phyloP scores from a whole-genome alignment of 176 grass and related monocot species.

The Aegilops bicornis region DNA sequence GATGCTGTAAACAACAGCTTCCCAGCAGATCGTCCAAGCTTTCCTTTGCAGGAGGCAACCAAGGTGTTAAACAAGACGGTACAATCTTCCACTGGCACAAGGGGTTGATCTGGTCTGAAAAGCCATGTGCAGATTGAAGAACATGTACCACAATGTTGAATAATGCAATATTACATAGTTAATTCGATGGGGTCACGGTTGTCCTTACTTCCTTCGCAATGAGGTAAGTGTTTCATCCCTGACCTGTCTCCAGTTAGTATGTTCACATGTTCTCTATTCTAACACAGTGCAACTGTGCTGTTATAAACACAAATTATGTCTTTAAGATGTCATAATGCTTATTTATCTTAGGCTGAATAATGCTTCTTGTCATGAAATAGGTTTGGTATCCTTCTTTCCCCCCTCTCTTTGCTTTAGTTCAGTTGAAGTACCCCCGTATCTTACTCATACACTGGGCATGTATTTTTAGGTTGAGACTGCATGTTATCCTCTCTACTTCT shows the following conservation, averaged over 20 bases:
- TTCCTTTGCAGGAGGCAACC: conserved; percentile 25
- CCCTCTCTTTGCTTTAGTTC: background rate
- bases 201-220: conserved; percentile 38
- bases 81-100: conserved; percentile 29
- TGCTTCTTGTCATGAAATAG: conserved; percentile 5
- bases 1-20: background rate
- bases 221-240: conserved; percentile 41
- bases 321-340: background rate
- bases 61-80: conserved; percentile 24
- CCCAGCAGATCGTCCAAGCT: conserved; percentile 5
- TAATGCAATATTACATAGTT: conserved; percentile 41
- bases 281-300: background rate
- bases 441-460: background rate
- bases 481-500: background rate
- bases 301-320: conserved; percentile 3
- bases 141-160: conserved; percentile 42
- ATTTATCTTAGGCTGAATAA: background rate
- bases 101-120: conserved; percentile 50
- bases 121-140: conserved; percentile 49
- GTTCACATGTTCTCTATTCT: conserved; percentile 27
- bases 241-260: conserved; percentile 17
- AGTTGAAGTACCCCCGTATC: background rate
- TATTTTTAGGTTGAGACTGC: conserved; percentile 23
- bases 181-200: conserved; percentile 42
- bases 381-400: background rate